Percentiles rank a stretch among this genome's conserved stretches.
Conservation (phyloP, 2,329 filamentous ascomycete genomes). For the Aspergillus pseudoglaucus region DNA sequence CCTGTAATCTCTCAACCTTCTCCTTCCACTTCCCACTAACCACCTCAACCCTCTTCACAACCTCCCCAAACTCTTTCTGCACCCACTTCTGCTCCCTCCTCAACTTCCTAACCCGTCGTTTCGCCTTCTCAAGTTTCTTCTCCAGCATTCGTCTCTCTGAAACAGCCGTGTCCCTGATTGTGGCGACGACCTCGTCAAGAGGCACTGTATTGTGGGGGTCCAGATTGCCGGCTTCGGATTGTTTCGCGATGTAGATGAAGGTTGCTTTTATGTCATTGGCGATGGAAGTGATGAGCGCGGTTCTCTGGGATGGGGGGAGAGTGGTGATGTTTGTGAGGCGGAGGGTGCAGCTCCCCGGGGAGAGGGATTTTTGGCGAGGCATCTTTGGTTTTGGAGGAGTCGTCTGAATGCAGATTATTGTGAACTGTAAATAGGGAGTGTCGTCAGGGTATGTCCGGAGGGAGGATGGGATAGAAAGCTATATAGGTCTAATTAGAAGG, state of each 20-base stretch:
- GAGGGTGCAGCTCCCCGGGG: slow-evolving; percentile 13
- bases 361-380: neutral
- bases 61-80: slow-evolving; percentile 12
- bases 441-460: too few species aligned
- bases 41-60: slow-evolving; percentile 12
- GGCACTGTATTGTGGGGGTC: slow-evolving; percentile 15
- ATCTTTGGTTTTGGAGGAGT: too few species aligned
- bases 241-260: slow-evolving; percentile 23
- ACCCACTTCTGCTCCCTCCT: slow-evolving; percentile 15
- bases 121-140: slow-evolving; percentile 11
- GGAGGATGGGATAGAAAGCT: too few species aligned
- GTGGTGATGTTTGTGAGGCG: slow-evolving; percentile 17
- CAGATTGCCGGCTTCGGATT: slow-evolving; percentile 20
- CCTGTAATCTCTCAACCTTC: neutral
- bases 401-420: too few species aligned
- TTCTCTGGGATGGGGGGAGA: slow-evolving; percentile 15
- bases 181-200: slow-evolving; percentile 21
- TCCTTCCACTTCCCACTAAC: slow-evolving; percentile 2
- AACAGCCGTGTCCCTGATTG: slow-evolving; percentile 16
- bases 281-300: slow-evolving; percentile 18
- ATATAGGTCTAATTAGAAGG: too few species aligned
- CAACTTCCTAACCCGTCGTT: slow-evolving; percentile 10
- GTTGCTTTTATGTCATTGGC: slow-evolving; percentile 24
- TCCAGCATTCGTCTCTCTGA: slow-evolving; percentile 13
- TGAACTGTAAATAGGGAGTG: too few species aligned